phyloP scores from a whole-genome alignment of 2,329 filamentous ascomycete species.

The Ophiosphaerella narmari region DNA sequence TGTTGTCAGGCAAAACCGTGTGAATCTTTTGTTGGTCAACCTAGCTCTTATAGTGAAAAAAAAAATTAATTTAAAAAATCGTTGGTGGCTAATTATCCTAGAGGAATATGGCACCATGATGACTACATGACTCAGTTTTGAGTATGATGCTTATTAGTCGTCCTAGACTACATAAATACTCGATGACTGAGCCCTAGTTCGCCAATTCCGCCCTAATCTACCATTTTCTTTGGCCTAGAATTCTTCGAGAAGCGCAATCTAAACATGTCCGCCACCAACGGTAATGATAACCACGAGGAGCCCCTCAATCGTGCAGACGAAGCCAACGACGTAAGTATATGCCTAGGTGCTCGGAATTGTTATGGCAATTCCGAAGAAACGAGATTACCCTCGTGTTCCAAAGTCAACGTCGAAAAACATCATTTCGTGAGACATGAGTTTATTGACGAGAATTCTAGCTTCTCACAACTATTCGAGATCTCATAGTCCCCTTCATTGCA shows the following conservation, averaged over 20 bases:
- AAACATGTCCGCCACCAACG: slow-evolving; percentile 6
- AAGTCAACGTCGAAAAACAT: not conserved
- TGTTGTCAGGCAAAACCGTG: no score
- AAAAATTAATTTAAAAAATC: no score
- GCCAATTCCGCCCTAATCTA: no score
- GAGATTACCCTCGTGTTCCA: slow-evolving; percentile 1
- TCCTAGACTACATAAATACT: not conserved
- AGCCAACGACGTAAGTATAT: slow-evolving; percentile 43
- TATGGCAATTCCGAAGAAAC: slow-evolving; percentile 11
- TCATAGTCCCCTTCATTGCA: slow-evolving; percentile 73
- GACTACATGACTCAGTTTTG: no score
- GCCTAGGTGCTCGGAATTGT: not conserved
- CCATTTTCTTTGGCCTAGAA: no score
- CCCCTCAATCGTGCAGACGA: slow-evolving; percentile 43
- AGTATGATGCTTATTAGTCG: not conserved
- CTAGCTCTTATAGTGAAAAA: no score
- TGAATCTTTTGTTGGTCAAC: no score
- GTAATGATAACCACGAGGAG: slow-evolving; percentile 9
- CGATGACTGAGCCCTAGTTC: not conserved
- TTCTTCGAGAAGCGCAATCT: not conserved
- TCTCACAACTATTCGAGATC: slow-evolving; percentile 61
- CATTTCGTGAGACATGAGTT: slow-evolving; percentile 4
- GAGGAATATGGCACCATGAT: no score
- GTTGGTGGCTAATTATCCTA: no score
- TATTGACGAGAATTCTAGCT: slow-evolving; percentile 9